Percentiles rank a stretch among this genome's conserved stretches.
These are phyloP conservation scores for Colletotrichum somersetense DNA, from an alignment of 2,329 filamentous ascomycete species.

Conservation along the genomic window DNA sequence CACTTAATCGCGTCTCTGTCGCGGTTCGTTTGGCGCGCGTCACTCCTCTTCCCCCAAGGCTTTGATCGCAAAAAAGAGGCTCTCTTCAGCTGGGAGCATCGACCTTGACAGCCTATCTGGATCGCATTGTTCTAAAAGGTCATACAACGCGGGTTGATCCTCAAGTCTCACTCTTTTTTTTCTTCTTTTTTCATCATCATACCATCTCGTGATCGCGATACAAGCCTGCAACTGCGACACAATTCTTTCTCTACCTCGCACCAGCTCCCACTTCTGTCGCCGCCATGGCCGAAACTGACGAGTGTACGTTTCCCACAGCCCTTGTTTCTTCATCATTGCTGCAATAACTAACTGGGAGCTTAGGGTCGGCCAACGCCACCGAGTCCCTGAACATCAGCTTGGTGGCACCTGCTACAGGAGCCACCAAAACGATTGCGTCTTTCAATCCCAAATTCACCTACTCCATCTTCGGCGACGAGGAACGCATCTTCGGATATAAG, in stretches of 20 bases:
- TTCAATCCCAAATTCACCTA: constrained; percentile 94
- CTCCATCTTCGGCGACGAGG: constrained; percentile 91
- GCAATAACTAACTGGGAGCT: constrained; percentile 3
- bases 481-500: constrained; percentile 91
- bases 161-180: neutral
- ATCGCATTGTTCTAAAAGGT: neutral
- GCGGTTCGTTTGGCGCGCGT: constrained; percentile 32
- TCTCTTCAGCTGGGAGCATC: neutral
- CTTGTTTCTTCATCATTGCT: neutral
- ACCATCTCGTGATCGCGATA: neutral
- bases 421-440: constrained; percentile 69
- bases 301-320: constrained; percentile 24
- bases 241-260: neutral
- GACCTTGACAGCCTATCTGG: neutral
- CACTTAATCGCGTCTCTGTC: constrained; percentile 38
- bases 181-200: neutral
- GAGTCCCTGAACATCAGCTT: constrained; percentile 74
- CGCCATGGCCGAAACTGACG: constrained; percentile 35
- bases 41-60: constrained; percentile 7
- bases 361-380: constrained; percentile 72
- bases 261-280: neutral
- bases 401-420: constrained; percentile 61
- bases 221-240: neutral
- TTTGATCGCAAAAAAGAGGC: constrained; percentile 20
- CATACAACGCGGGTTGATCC: neutral